These are phyloP conservation scores for Geotrichum carabidarum DNA, from an alignment of 1,139 yeast species.

Conservation along the genomic window DNA sequence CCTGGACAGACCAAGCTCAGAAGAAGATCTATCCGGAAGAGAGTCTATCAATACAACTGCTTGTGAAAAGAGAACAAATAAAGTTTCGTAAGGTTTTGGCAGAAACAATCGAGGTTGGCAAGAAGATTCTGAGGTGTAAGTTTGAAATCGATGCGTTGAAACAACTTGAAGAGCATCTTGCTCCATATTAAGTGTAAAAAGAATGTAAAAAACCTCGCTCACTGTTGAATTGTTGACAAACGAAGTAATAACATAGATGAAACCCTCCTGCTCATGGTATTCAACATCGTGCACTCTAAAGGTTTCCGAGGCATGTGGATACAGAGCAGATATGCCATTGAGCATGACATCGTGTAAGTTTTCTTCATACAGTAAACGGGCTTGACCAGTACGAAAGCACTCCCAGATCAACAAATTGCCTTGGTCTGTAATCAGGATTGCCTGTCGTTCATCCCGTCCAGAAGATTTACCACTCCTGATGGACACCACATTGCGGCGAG, in stretches of 20 bases:
- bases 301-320: constrained; percentile 41
- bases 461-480: constrained; percentile 52
- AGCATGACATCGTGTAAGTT: constrained; percentile 38
- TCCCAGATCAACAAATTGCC: constrained; percentile 49
- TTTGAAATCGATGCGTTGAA: constrained; percentile 56
- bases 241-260: constrained; percentile 50
- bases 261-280: constrained; percentile 35
- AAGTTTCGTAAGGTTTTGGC: constrained; percentile 59
- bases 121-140: constrained; percentile 37
- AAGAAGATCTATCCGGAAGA: constrained; percentile 41
- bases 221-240: constrained; percentile 30
- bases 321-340: constrained; percentile 41
- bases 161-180: constrained; percentile 51
- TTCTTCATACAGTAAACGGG: constrained; percentile 38
- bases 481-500: constrained; percentile 52
- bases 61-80: constrained; percentile 57
- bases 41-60: constrained; percentile 65
- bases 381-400: constrained; percentile 44
- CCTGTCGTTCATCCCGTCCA: constrained; percentile 50
- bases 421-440: constrained; percentile 39
- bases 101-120: constrained; percentile 50
- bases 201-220: constrained; percentile 39
- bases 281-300: constrained; percentile 51
- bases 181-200: constrained; percentile 55
- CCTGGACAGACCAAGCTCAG: constrained; percentile 39